These are phyloP conservation scores for Stagonosporopsis cucurbitacearum DNA, from an alignment of 2,329 filamentous ascomycete genomes.

Conservation along the genomic window DNA sequence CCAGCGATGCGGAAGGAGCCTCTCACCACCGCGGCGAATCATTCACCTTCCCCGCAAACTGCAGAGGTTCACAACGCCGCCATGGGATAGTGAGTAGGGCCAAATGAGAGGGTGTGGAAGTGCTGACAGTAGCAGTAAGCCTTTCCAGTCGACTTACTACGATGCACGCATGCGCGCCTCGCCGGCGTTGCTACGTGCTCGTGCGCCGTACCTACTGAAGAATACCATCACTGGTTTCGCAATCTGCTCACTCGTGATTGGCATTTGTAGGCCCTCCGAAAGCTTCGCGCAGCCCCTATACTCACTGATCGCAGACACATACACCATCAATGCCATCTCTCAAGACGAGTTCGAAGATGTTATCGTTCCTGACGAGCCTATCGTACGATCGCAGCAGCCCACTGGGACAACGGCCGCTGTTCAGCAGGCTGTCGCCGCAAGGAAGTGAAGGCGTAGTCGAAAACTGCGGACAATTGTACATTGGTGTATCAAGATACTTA, in stretches of 20 bases:
- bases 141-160: conserved; percentile 83
- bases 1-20: conserved; percentile 19
- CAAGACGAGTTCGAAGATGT: conserved; percentile 98
- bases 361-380: conserved; percentile 78
- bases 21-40: conserved; percentile 31
- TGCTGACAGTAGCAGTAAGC: conserved; percentile 38
- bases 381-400: conserved; percentile 50
- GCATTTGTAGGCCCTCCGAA: conserved; percentile 71
- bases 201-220: conserved; percentile 89
- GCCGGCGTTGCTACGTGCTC: conserved; percentile 86
- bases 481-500: conserved; percentile 35
- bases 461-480: conserved; percentile 23
- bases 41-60: conserved; percentile 26
- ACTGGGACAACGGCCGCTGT: conserved; percentile 39
- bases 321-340: conserved; percentile 82
- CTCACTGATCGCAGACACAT: conserved; percentile 61
- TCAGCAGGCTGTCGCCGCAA: conserved; percentile 39
- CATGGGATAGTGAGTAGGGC: conserved; percentile 45
- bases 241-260: conserved; percentile 76
- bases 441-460: conserved; percentile 25
- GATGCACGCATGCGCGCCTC: conserved; percentile 85
- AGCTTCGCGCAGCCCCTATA: not conserved
- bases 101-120: not conserved
- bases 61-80: conserved; percentile 30
- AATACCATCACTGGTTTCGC: conserved; percentile 83